Percentiles rank a stretch among this genome's conserved stretches.
These are phyloP conservation scores for Pleurotus platypus DNA, from an alignment of 768 basidiomycete genomes.

Conservation along the genomic window DNA sequence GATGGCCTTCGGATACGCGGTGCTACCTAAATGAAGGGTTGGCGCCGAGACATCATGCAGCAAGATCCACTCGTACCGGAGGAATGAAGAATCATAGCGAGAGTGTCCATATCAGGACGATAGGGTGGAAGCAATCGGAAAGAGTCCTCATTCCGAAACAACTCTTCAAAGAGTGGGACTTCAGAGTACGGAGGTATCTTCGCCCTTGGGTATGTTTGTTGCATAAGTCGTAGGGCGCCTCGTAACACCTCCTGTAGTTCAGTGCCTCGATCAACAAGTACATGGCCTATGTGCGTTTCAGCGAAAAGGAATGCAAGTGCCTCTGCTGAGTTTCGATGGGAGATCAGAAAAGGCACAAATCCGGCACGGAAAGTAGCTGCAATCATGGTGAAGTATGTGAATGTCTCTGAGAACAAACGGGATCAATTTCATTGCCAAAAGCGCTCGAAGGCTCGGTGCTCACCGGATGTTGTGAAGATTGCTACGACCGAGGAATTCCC, in stretches of 20 bases:
- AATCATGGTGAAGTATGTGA: constrained; percentile 16
- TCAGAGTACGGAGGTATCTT: constrained; percentile 13
- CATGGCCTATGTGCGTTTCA: constrained; percentile 13
- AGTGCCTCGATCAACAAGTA: constrained; percentile 24
- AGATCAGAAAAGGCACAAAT: constrained; percentile 22
- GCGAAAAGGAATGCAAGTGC: constrained; percentile 23
- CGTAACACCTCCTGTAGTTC: constrained; percentile 17
- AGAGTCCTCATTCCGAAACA: constrained; percentile 10
- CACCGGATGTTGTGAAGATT: constrained; percentile 18
- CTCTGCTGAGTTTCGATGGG: constrained; percentile 7
- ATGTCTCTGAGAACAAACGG: constrained; percentile 16
- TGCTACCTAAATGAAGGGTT: constrained; percentile 16
- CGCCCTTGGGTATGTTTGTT: constrained; percentile 7
- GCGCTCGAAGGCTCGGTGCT: not conserved
- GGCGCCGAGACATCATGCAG: not conserved
- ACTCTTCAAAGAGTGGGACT: constrained; percentile 16
- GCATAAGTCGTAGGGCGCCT: constrained; percentile 16
- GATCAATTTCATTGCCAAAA: not conserved
- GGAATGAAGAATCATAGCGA: constrained; percentile 25
- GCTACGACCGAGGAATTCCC: constrained; percentile 10
- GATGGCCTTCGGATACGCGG: constrained; percentile 27
- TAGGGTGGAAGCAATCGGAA: constrained; percentile 11
- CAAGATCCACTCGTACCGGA: constrained; percentile 17
- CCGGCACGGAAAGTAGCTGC: constrained; percentile 13
- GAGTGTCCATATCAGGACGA: constrained; percentile 8